Conservation (phyloP, 1,284 basidiomycete species). For the Microbotryum scabiosae region DNA sequence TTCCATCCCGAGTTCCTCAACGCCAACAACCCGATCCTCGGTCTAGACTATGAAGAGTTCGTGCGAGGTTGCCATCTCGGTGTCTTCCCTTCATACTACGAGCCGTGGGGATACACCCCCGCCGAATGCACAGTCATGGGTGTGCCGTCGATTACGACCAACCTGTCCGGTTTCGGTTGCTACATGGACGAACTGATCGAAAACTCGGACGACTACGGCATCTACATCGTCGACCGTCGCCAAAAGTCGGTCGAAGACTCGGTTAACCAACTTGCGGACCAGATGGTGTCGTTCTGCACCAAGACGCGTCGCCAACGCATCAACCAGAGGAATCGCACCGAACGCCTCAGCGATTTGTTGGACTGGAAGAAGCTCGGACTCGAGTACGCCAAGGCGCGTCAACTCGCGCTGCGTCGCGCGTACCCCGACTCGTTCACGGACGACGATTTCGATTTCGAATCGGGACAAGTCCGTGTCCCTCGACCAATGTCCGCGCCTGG, state of each 20-base stretch:
- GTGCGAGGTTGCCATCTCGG: constrained; percentile 95
- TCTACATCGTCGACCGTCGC: constrained; percentile 88
- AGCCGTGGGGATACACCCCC: constrained; percentile 74
- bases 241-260: constrained; percentile 85
- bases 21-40: constrained; percentile 92
- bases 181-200: constrained; percentile 82
- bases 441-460: constrained; percentile 54
- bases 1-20: constrained; percentile 99
- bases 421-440: constrained; percentile 84
- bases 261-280: constrained; percentile 56
- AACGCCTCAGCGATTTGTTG: constrained; percentile 79
- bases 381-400: constrained; percentile 91
- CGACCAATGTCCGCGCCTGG: constrained; percentile 73
- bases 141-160: constrained; percentile 92
- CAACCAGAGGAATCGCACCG: constrained; percentile 96
- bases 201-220: constrained; percentile 48
- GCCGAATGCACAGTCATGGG: constrained; percentile 73
- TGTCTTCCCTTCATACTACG: constrained; percentile 91
- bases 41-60: constrained; percentile 97
- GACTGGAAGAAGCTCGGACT: constrained; percentile 98
- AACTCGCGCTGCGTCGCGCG: constrained; percentile 81
- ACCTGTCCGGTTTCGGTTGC: constrained; percentile 83
- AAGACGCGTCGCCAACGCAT: constrained; percentile 95
- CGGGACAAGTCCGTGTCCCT: constrained; percentile 55
- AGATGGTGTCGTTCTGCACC: constrained; percentile 68